These are phyloP conservation scores for Arthrocladium fulminans DNA, from an alignment of 2,329 filamentous ascomycete genomes.

Conservation along the genomic window DNA sequence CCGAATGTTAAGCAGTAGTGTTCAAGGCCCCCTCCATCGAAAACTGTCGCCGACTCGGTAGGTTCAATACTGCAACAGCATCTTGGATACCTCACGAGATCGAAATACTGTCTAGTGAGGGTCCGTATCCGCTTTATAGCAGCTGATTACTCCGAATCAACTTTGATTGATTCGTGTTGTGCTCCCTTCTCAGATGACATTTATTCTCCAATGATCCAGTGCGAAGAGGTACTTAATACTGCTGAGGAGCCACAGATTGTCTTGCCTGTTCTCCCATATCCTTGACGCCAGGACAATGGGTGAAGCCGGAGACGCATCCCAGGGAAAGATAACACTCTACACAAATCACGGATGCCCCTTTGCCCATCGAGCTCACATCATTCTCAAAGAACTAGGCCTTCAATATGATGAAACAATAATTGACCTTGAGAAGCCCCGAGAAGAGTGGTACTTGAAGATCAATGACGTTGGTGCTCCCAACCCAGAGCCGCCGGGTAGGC, in stretches of 20 bases:
- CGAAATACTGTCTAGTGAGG: no score
- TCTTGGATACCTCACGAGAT: no score
- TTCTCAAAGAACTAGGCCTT: slow-evolving; percentile 56
- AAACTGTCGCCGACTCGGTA: no score
- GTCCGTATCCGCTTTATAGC: no score
- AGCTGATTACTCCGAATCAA: not conserved
- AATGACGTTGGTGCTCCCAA: slow-evolving; percentile 49
- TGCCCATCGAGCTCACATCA: slow-evolving; percentile 68
- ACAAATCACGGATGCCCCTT: slow-evolving; percentile 63
- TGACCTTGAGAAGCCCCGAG: slow-evolving; percentile 59
- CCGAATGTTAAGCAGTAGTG: not conserved
- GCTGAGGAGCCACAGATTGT: not conserved
- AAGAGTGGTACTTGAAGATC: slow-evolving; percentile 63
- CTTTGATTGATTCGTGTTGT: no score
- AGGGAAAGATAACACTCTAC: slow-evolving; percentile 54
- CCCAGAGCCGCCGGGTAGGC: not conserved
- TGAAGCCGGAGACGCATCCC: slow-evolving; percentile 16
- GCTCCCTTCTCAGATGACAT: no score
- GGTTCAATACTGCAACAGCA: not conserved
- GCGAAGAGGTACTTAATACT: no score
- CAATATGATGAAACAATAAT: slow-evolving; percentile 64
- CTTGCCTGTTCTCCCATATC: not conserved
- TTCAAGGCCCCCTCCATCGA: no score
- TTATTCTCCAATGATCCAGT: no score
- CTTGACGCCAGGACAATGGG: not conserved